A percentile compares a stretch with the other conserved stretches of the same genome.
Conservation (phyloP, 768 basidiomycete species). For the Russula brevipes region DNA sequence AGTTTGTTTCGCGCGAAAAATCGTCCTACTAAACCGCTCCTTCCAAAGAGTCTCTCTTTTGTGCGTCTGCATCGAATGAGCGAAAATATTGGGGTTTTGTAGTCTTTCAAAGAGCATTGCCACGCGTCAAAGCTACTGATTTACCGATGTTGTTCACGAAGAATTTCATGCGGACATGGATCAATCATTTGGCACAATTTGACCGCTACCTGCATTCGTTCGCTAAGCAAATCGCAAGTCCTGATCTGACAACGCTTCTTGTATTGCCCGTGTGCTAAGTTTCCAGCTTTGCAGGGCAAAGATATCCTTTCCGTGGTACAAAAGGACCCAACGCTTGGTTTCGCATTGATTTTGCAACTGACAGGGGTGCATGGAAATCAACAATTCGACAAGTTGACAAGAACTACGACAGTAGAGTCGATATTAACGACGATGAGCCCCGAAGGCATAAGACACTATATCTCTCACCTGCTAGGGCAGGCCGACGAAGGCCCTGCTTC, state of each 20-base stretch:
- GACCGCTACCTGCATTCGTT: constrained; percentile 90
- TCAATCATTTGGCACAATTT: constrained; percentile 84
- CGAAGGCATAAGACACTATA: constrained; percentile 72
- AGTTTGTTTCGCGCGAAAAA: constrained; percentile 24
- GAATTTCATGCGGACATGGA: constrained; percentile 96
- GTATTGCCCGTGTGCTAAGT: background rate
- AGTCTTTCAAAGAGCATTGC: constrained; percentile 75
- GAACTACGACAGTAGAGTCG: constrained; percentile 86
- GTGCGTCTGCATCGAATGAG: constrained; percentile 74
- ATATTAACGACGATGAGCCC: constrained; percentile 70
- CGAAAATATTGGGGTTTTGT: constrained; percentile 97
- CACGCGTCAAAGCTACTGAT: constrained; percentile 55
- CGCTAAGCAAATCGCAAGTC: constrained; percentile 71
- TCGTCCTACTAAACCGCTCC: constrained; percentile 9
- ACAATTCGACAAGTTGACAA: constrained; percentile 89
- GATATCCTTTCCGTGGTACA: constrained; percentile 73
- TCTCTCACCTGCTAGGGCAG: constrained; percentile 62
- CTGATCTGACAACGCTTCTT: constrained; percentile 1
- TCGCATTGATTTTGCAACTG: constrained; percentile 78
- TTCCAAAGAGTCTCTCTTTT: constrained; percentile 74
- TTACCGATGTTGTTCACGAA: constrained; percentile 88
- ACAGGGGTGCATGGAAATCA: constrained; percentile 77
- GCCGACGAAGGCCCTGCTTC: constrained; percentile 45
- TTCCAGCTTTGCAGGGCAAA: constrained; percentile 46
- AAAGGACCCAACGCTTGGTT: constrained; percentile 71